Conservation (phyloP, 805 yeast species). For the Barnettozyma californica region DNA sequence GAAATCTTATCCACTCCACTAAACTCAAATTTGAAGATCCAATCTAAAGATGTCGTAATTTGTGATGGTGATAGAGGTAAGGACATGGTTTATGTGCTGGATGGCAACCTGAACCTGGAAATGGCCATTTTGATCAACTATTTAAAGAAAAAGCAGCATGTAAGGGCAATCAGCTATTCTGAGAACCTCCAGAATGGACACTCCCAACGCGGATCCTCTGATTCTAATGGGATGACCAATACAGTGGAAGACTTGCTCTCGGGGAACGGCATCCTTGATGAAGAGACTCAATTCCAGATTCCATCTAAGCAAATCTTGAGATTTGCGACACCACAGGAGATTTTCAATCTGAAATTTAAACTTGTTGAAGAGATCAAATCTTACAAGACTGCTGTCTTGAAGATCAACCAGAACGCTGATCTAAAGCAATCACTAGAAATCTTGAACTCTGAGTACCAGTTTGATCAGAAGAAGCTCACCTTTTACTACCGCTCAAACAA, state of each 20-base stretch:
- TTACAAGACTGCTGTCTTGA: constrained; percentile 54
- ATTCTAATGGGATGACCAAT: constrained; percentile 13
- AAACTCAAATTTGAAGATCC: constrained; percentile 54
- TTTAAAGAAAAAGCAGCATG: constrained; percentile 66
- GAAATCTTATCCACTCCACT: constrained; percentile 67
- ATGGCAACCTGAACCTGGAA: constrained; percentile 56
- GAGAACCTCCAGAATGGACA: neutral
- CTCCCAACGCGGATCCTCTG: neutral
- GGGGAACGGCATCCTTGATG: constrained; percentile 29
- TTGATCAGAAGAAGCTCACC: constrained; percentile 71
- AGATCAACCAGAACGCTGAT: constrained; percentile 34
- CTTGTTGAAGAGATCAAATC: constrained; percentile 71
- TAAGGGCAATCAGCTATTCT: constrained; percentile 37
- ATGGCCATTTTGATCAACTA: constrained; percentile 70
- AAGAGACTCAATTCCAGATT: constrained; percentile 46
- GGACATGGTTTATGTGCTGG: constrained; percentile 68
- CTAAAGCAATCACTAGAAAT: constrained; percentile 47
- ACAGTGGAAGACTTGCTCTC: constrained; percentile 21
- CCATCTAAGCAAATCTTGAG: constrained; percentile 76
- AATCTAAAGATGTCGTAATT: constrained; percentile 61
- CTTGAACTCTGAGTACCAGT: constrained; percentile 75
- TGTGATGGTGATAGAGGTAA: constrained; percentile 85
- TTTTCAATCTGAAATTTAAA: constrained; percentile 54
- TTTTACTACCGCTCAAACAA: constrained; percentile 62
- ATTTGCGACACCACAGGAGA: constrained; percentile 71